Base-by-base conservation (phyloP, 169 alveolate species). In the Ichthyophthirius multifiliis region DNA sequence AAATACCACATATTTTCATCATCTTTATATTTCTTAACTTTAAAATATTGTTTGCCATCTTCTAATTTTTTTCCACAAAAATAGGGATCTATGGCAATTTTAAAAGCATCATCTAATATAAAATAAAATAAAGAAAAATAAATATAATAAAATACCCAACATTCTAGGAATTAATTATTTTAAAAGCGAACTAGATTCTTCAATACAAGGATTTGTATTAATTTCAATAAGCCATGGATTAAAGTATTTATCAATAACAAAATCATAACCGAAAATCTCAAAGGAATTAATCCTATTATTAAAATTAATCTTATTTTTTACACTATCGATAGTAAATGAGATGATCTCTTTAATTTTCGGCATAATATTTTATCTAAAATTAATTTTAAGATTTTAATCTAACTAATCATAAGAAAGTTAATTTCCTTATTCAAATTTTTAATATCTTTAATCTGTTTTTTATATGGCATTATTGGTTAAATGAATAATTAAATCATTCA, bases 381-480 rank as follows among this genome's bases (percentile, higher is more conserved):
- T 76, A 20, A 65, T 23, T 34, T 76, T 74, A n/a, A 76, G 67
- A 3, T 86, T 83, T 16, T 45, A 67, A 65, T 71, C 88, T 73
- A 85, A 89, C 43, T 89, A 78, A 74, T 79, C 30, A 63, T 79
- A 89, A 35, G 91, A 87, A 3, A 89, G 71, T 82, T 93, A 83
- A 79, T 95, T 95, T 10, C 98, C 98, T 62, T 89, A 93, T 82
- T 95, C 98, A 82, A 85, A 90, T 83, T 89, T 67, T 23, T 94
- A 94, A 76, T 93, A 95, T 48, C 86, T 73, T 7, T 76, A 47
- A 15, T 90, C 76, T 43, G 88, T 65, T 74, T 91, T 92, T 84
- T 95, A 90, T 6, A 95, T 82, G 18, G 97, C 96, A 80, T 95
- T 93, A 80, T 95, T 95, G 3, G 98, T 95, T n/a, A 95, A 67